These are phyloP conservation scores for Mycothermus thermophilus DNA, from an alignment of 495 filamentous ascomycete species.

Conservation along the genomic window DNA sequence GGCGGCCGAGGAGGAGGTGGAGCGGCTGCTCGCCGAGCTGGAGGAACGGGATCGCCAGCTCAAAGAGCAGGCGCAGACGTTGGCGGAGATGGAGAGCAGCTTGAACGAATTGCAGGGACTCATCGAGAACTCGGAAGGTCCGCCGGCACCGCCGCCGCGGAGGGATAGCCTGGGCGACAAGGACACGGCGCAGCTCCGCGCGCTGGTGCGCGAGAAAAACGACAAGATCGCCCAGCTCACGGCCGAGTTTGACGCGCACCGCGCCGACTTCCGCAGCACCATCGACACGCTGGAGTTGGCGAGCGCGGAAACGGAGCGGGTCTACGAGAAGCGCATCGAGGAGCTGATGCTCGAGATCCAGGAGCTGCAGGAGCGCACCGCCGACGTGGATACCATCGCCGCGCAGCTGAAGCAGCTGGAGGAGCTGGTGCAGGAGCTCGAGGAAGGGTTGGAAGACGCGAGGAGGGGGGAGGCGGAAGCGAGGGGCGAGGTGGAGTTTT, in stretches of 20 bases:
- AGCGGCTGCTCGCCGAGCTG: conserved; percentile 51
- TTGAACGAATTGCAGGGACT: conserved; percentile 60
- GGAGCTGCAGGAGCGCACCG: conserved; percentile 64
- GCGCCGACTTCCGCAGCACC: conserved; percentile 91
- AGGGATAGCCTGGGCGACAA: conserved; percentile 56
- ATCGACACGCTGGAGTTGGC: conserved; percentile 95
- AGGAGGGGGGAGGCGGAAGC: conserved; percentile 95
- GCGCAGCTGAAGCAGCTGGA: conserved; percentile 87
- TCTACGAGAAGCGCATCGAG: conserved; percentile 84
- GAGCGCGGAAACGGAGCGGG: conserved; percentile 91
- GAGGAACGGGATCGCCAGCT: conserved; percentile 77
- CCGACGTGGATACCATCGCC: conserved; percentile 85
- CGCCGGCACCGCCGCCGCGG: conserved; percentile 22
- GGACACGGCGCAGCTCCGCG: conserved; percentile 63
- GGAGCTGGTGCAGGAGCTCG: conserved; percentile 87
- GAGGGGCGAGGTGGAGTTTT: conserved; percentile 86
- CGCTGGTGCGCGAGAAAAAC: conserved; percentile 82
- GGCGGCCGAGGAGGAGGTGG: conserved; percentile 49
- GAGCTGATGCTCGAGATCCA: conserved; percentile 77
- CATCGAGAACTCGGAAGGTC: conserved; percentile 38
- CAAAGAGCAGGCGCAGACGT: conserved; percentile 64
- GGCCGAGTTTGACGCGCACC: conserved; percentile 86
- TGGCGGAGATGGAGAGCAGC: conserved; percentile 76
- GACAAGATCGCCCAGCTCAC: conserved; percentile 89
- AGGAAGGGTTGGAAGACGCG: conserved; percentile 93